Evolutionary conservation across 345 rosid species (phyloP).

Genomic region (Moricandia arvensis): DNA sequence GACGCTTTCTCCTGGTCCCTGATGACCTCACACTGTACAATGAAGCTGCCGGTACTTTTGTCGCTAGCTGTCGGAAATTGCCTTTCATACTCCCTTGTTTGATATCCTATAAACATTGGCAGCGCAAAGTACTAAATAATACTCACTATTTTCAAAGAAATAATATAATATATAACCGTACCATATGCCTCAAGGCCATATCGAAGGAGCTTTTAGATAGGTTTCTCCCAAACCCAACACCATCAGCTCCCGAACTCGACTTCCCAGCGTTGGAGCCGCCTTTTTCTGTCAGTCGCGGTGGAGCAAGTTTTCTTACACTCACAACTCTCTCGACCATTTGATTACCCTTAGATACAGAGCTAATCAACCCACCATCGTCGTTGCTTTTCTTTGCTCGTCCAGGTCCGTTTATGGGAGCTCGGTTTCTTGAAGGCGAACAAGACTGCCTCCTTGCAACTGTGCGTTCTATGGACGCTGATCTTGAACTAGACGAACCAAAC

Average conservation of each 20-base stretch:
- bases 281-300: conserved; percentile 50
- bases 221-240: conserved; percentile 67
- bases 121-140: not conserved
- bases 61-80: conserved; percentile 50
- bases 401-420: conserved; percentile 44
- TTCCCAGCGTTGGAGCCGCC: conserved; percentile 27
- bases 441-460: conserved; percentile 52
- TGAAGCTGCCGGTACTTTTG: conserved; percentile 60
- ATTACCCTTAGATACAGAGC: conserved; percentile 53
- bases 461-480: conserved; percentile 41
- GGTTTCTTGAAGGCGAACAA: conserved; percentile 68
- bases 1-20: conserved; percentile 44
- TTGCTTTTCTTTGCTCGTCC: conserved; percentile 32
- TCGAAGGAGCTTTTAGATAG: conserved; percentile 76
- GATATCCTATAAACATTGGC: conserved; percentile 43
- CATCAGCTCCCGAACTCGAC: conserved; percentile 46
- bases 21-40: conserved; percentile 62
- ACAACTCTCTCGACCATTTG: conserved; percentile 69
- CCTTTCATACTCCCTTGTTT: conserved; percentile 63
- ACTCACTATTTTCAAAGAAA: not conserved
- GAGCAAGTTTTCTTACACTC: conserved; percentile 63
- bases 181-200: conserved; percentile 84
- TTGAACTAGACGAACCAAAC: conserved; percentile 24
- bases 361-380: conserved; percentile 30
- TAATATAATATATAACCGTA: conserved; percentile 20